Base-by-base conservation (phyloP, 768 basidiomycete genomes). In the Leucocoprinus birnbaumii region DNA sequence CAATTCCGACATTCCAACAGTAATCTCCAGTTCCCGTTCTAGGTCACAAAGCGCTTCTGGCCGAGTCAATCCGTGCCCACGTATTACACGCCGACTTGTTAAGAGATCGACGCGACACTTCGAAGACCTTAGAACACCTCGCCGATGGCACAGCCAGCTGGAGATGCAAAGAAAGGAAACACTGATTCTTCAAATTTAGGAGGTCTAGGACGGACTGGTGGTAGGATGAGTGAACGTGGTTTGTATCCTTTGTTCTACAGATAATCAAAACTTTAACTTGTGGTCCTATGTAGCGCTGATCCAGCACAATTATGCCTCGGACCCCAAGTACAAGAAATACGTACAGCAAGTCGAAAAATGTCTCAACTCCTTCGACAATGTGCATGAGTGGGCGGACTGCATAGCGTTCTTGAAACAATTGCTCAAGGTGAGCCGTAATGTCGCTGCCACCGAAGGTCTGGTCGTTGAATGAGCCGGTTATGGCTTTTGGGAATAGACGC, bases 381-480 rank as follows among this genome's bases (percentile, higher is more conserved):
- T 97, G 56, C 92, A 96, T 55, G 97, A 99, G 74, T 99, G 97
- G 97, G 95, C 97, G 57, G 97, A 99, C 73, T 98, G 94, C 68
- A 98, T 97, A 66, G 88, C 95, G 38, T 99, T 98, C 72, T 71
- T 99, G 68, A 95, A 95, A 66, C 89, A 94, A 61, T 71, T 97
- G 57, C 81, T 96, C 57, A 97, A 97, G 80, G 94, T 91, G 62
- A 42, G 68, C 60, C 40, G 13, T 40, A n/a, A 42, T 48, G 37
- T 55, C 51, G 31, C 56, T n/a, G 40, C 22, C 10, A 14, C 18
- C 13, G 25, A 25, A 8, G 21, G 40, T 44, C 8, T 49, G 3
- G 11, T 13, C 19, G 27, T 38, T 49, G 46, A 53, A 6, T 48
- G 3, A 7, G 9, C 13, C 13, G 9, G 16, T 7, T 38, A 38